Evolutionary conservation across 2,329 filamentous ascomycete genomes (phyloP), one percentile per base, ranked within the genome.

Genomic region (Cryphonectria parasitica): DNA sequence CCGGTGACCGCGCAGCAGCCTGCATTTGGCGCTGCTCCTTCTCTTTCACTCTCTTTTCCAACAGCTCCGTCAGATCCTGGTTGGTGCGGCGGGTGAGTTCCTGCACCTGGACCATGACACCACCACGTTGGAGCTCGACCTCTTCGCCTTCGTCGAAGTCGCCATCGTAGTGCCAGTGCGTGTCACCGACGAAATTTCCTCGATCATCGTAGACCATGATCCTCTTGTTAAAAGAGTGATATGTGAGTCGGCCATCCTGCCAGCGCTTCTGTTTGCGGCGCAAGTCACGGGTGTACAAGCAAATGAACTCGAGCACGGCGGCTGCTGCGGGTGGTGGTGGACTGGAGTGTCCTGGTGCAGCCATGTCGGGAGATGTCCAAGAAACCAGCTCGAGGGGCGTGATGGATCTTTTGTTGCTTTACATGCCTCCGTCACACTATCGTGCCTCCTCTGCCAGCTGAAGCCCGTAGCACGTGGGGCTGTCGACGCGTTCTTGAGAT

Each of bases 191-290:
- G 74, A 91, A 93, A 78, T 95, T 93, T 0, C 92, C 89, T 2
- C 88, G 84, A 63, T 93, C 90, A 79, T 97, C 94, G 76, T 96
- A 95, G 8, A 97, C 92, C 93, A 98, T 97, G 71, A 96, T 84
- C 5, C 93, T 90, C 77, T 90, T 93, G 82, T 98, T 98, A 87
- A 97, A 97, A 0, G 92, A 91, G 78, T 98, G 95, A 74, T 91
- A 97, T 74, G 91, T 92, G 72, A 98, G 87, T 66, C 90, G 90
- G 49, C 95, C 95, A 90, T 98, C 95, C 77, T 97, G 93, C 95
- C 95, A 98, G 72, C 93, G 86, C 79, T 98, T 98, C 75, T 93
- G 90, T 82, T 98, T 98, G 69, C 93, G 90, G 66, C 90, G 89
- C 58, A 97, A 80, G 78, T 98, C 95, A 78, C 93, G 89, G 1